These are phyloP conservation scores for Pseudofabraea citricarpa DNA, from an alignment of 2,329 filamentous ascomycete genomes.

Conservation along the genomic window DNA sequence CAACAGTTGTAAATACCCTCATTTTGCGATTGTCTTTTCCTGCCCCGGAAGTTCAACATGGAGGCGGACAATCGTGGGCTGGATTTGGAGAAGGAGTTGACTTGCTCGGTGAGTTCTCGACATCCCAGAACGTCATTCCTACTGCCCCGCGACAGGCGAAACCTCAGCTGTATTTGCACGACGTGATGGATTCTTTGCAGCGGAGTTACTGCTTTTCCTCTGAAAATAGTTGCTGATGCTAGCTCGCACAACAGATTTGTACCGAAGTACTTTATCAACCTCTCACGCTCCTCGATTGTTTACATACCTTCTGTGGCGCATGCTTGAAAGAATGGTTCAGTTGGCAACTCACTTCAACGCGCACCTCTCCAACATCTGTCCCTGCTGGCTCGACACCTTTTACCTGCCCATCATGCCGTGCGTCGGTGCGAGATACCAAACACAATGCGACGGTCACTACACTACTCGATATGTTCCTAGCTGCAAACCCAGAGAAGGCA, in stretches of 20 bases:
- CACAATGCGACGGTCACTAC: conserved; percentile 90
- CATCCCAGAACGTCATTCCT: conserved; percentile 3
- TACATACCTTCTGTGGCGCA: conserved; percentile 93
- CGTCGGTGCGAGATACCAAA: conserved; percentile 76
- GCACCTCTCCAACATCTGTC: conserved; percentile 18
- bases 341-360: conserved; percentile 50
- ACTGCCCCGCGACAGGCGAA: too few relatives aligned
- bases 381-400: conserved; percentile 42
- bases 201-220: too few relatives aligned
- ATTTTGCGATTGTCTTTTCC: neutral
- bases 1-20: neutral
- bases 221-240: too few relatives aligned
- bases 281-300: conserved; percentile 84
- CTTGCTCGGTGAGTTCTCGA: conserved; percentile 72
- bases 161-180: neutral
- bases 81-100: conserved; percentile 90
- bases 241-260: conserved; percentile 67
- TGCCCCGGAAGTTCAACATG: too few relatives aligned
- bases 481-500: conserved; percentile 71
- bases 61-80: conserved; percentile 46
- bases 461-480: conserved; percentile 81
- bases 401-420: conserved; percentile 91
- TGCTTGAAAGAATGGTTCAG: conserved; percentile 96
- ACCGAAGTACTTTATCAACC: conserved; percentile 91
- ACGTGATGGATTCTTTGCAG: too few relatives aligned